A percentile compares a stretch with the other conserved stretches of the same genome.
Conservation (phyloP, 1,284 basidiomycete species). For the Ustilago shanxiensis region DNA sequence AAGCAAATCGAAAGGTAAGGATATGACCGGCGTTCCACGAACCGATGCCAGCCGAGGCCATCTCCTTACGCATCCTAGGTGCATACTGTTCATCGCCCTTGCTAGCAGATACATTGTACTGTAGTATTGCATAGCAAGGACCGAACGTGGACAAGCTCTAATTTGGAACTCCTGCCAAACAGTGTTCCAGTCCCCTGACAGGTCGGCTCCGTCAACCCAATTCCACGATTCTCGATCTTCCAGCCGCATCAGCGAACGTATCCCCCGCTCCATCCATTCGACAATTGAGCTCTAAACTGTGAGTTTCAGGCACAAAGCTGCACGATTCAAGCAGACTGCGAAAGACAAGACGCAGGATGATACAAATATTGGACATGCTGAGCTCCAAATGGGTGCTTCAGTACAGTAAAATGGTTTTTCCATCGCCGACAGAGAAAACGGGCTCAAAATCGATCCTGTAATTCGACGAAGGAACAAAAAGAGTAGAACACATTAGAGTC, state of each 20-base stretch:
- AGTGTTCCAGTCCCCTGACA: not conserved
- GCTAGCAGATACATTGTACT: too few relatives aligned
- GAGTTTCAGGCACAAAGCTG: not conserved
- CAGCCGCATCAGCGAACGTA: not conserved
- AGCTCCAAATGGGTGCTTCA: too few relatives aligned
- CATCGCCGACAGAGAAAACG: not conserved
- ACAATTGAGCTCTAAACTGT: not conserved
- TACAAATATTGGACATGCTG: too few relatives aligned
- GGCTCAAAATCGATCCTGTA: not conserved
- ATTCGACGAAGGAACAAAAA: not conserved
- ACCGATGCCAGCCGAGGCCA: not conserved
- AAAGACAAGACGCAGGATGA: not conserved
- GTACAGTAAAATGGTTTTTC: not conserved
- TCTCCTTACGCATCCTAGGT: not conserved
- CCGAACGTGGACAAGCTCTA: constrained; percentile 7
- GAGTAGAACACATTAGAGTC: not conserved
- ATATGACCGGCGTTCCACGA: constrained; percentile 3
- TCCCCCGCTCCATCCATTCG: not conserved
- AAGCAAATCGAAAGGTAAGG: not conserved
- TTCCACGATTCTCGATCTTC: constrained; percentile 15
- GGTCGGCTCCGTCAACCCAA: not conserved
- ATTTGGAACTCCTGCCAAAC: not conserved
- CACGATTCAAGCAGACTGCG: not conserved
- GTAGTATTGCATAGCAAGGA: too few relatives aligned
- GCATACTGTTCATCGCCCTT: not conserved